Conservation (phyloP, 495 filamentous ascomycete species). For the Hypoxylon fuscum region DNA sequence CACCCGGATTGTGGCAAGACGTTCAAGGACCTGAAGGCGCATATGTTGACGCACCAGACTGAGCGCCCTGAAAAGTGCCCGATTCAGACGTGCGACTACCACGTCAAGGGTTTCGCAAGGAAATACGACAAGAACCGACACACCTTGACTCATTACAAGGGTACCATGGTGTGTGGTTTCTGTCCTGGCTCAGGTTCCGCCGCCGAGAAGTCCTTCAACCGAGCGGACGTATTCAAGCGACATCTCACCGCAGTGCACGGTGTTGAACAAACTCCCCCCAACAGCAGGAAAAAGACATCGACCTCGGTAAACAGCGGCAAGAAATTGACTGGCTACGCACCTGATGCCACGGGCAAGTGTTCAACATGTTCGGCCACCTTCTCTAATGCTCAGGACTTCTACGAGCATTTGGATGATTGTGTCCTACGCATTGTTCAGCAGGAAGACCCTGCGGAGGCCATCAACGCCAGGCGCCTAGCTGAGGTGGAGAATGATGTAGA, state of each 20-base stretch:
- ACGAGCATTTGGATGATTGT: constrained; percentile 99
- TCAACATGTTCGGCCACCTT: constrained; percentile 94
- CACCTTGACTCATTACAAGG: constrained; percentile 98
- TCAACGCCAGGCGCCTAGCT: constrained; percentile 86
- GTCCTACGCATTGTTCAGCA: constrained; percentile 97
- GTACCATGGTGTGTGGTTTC: constrained; percentile 99
- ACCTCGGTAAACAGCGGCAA: constrained; percentile 52
- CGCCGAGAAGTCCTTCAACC: constrained; percentile 97
- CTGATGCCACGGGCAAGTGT: constrained; percentile 89
- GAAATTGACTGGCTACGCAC: constrained; percentile 69
- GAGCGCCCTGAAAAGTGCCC: constrained; percentile 97
- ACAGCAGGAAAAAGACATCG: constrained; percentile 80
- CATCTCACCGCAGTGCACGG: constrained; percentile 93
- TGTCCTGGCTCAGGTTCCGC: constrained; percentile 92
- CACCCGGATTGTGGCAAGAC: constrained; percentile 84
- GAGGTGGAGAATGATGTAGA: constrained; percentile 85
- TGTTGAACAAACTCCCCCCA: constrained; percentile 95
- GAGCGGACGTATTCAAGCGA: constrained; percentile 98
- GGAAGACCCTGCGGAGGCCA: constrained; percentile 93
- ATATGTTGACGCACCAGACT: constrained; percentile 95
- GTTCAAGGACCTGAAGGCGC: constrained; percentile 95
- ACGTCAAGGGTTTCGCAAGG: constrained; percentile 92
- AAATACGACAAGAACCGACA: constrained; percentile 99
- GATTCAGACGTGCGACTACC: constrained; percentile 92
- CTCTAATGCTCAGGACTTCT: constrained; percentile 95